Conservation (phyloP, 1,139 yeast species). For the Pichia norvegensis region DNA sequence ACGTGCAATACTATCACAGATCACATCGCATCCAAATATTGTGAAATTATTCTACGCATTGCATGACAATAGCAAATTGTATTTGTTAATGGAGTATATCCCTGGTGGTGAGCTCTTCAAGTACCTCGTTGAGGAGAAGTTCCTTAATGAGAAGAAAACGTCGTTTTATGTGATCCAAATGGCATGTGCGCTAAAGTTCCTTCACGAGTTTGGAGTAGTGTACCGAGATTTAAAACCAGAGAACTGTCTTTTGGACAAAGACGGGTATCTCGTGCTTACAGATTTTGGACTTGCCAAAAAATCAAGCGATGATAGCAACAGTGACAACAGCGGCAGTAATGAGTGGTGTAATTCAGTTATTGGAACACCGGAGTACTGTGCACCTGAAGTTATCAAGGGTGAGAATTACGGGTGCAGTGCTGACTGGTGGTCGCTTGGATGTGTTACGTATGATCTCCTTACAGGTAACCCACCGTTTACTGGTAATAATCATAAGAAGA, state of each 20-base stretch:
- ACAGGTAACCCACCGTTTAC: constrained; percentile 94
- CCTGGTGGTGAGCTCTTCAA: constrained; percentile 93
- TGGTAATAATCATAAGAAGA: constrained; percentile 76
- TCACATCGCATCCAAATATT: constrained; percentile 71
- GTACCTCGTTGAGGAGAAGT: constrained; percentile 51
- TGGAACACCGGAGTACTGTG: constrained; percentile 96
- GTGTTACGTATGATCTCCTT: constrained; percentile 77
- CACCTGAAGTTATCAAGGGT: constrained; percentile 86
- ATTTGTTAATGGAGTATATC: constrained; percentile 73
- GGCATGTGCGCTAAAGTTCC: constrained; percentile 69
- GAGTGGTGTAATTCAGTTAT: constrained; percentile 61
- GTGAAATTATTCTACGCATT: constrained; percentile 85
- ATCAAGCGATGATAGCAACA: constrained; percentile 28
- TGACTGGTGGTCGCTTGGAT: constrained; percentile 97
- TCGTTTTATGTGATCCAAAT: constrained; percentile 83
- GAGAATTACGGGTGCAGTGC: constrained; percentile 80
- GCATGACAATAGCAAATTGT: constrained; percentile 76
- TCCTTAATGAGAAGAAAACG: constrained; percentile 64
- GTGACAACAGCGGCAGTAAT: constrained; percentile 13
- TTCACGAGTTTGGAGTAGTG: constrained; percentile 77
- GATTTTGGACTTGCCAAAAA: constrained; percentile 84
- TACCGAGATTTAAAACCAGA: constrained; percentile 93
- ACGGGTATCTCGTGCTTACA: constrained; percentile 77
- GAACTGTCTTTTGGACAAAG: constrained; percentile 72
- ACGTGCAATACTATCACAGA: constrained; percentile 57